Conservation (phyloP, 75 land plant species). For the Isoetes taiwanensis region DNA sequence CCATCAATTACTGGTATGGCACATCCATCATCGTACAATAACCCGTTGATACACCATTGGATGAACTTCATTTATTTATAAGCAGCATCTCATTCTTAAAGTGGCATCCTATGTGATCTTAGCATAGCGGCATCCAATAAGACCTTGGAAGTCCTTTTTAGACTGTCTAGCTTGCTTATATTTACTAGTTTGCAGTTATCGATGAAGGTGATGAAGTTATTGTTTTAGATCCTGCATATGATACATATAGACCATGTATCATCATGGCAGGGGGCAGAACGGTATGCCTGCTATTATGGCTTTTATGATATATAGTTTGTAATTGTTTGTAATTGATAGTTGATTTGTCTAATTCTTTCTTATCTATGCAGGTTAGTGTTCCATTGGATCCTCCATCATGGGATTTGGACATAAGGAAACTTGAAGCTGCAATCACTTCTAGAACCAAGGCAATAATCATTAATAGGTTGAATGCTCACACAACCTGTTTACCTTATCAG, state of each 20-base stretch:
- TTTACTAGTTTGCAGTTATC: constrained; percentile 41
- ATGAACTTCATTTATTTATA: too few species aligned
- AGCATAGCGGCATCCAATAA: too few species aligned
- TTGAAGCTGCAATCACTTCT: constrained; percentile 33
- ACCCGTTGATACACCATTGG: too few species aligned
- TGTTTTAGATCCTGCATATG: constrained; percentile 74
- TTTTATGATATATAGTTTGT: not conserved
- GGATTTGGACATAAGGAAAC: constrained; percentile 44
- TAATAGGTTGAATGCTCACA: constrained; percentile 58
- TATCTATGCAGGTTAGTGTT: constrained; percentile 46
- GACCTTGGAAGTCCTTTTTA: not conserved
- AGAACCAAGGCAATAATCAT: constrained; percentile 71
- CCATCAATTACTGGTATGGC: too few species aligned
- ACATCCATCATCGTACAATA: too few species aligned
- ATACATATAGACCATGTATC: constrained; percentile 71
- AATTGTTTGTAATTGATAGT: not conserved
- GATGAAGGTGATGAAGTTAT: constrained; percentile 83
- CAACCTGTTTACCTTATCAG: too few species aligned
- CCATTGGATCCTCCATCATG: constrained; percentile 66
- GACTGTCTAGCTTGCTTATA: not conserved
- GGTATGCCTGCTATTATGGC: not conserved
- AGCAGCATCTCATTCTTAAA: too few species aligned
- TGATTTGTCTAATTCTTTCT: not conserved
- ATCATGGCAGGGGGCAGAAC: constrained; percentile 54
- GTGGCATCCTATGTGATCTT: too few species aligned